Evolutionary conservation across 1,139 yeast genomes (phyloP).

Genomic region (Suhomyces terraborum): DNA sequence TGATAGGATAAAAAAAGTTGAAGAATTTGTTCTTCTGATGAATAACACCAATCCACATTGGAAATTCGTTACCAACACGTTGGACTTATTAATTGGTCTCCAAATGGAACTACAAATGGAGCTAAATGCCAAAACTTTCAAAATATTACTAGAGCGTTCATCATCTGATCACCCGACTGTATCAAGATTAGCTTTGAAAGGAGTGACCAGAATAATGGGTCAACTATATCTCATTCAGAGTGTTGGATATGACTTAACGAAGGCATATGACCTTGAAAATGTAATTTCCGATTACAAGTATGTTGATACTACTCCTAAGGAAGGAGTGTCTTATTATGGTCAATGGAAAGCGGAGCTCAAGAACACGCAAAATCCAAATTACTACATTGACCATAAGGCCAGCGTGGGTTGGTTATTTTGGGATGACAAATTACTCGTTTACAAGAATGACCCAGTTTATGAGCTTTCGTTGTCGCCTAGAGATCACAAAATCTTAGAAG

Average conservation of each 20-base stretch:
- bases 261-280: constrained; percentile 46
- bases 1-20: constrained; percentile 44
- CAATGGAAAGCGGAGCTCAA: constrained; percentile 56
- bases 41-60: constrained; percentile 56
- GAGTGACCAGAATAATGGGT: constrained; percentile 58
- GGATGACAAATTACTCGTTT: constrained; percentile 60
- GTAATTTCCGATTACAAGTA: constrained; percentile 39
- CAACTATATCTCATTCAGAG: constrained; percentile 55
- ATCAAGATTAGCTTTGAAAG: constrained; percentile 63
- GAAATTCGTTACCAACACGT: constrained; percentile 62
- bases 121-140: constrained; percentile 45
- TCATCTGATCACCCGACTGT: constrained; percentile 74
- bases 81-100: constrained; percentile 55
- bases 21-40: constrained; percentile 43
- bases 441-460: constrained; percentile 30
- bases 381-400: constrained; percentile 58
- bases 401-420: constrained; percentile 78
- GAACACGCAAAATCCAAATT: constrained; percentile 51
- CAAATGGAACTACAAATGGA: constrained; percentile 59
- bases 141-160: constrained; percentile 54
- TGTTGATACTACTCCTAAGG: constrained; percentile 43
- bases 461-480: constrained; percentile 33
- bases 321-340: constrained; percentile 38
- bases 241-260: constrained; percentile 53
- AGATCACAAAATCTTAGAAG: constrained; percentile 43